phyloP scores from a whole-genome alignment of 345 rosid genomes.

The Camelina hispida region DNA sequence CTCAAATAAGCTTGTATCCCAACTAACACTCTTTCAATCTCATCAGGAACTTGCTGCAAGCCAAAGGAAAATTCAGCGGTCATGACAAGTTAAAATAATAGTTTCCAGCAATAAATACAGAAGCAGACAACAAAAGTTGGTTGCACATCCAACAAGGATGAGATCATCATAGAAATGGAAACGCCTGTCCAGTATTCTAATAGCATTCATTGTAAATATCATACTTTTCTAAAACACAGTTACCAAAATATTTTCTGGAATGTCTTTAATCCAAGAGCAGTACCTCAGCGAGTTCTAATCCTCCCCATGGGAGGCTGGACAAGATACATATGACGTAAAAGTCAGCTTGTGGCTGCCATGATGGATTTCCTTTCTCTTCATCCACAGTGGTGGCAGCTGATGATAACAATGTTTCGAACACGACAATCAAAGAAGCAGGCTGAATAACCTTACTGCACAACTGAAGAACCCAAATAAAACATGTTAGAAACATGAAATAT shows the following conservation, averaged over 20 bases:
- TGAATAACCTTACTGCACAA: conserved; percentile 97
- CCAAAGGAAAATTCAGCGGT: neutral
- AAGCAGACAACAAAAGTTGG: conserved; percentile 23
- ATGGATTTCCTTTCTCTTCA: conserved; percentile 97
- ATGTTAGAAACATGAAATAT: conserved; percentile 11
- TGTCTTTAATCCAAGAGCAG: conserved; percentile 22
- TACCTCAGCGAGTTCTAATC: conserved; percentile 95
- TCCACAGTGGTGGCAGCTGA: conserved; percentile 96
- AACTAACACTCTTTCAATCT: conserved; percentile 89
- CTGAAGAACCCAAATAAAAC: conserved; percentile 47
- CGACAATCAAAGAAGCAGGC: conserved; percentile 83
- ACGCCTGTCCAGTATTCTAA: conserved; percentile 15
- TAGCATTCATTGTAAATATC: conserved; percentile 6
- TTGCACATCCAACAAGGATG: conserved; percentile 9
- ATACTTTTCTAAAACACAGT: conserved; percentile 13
- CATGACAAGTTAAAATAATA: neutral
- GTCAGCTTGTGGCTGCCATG: conserved; percentile 97
- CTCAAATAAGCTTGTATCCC: conserved; percentile 95
- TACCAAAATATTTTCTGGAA: conserved; percentile 8
- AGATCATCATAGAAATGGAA: conserved; percentile 4
- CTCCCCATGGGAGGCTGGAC: conserved; percentile 99
- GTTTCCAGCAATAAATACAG: conserved; percentile 9
- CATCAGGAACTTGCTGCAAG: conserved; percentile 96
- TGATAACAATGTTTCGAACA: conserved; percentile 86
- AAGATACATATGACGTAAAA: conserved; percentile 88